These are phyloP conservation scores for Xylaria sp. DNA, from an alignment of 2,329 filamentous ascomycete species.

Conservation along the genomic window DNA sequence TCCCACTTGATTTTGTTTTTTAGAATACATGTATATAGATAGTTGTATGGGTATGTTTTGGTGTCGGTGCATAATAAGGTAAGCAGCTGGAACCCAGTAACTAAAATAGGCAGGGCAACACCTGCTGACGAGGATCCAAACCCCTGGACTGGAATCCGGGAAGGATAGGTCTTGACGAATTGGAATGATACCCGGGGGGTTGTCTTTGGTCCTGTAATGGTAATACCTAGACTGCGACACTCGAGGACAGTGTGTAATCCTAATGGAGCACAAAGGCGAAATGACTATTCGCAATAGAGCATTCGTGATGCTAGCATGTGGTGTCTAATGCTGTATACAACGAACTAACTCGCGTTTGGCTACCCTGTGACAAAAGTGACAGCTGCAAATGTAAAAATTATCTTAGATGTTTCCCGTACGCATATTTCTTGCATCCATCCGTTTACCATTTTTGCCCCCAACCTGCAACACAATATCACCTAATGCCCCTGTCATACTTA, in stretches of 20 bases:
- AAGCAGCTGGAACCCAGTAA: slow-evolving; percentile 25
- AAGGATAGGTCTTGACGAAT: slow-evolving; percentile 37
- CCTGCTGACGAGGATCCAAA: slow-evolving; percentile 24
- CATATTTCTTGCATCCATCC: no score
- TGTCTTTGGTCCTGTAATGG: slow-evolving; percentile 43
- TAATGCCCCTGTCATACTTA: slow-evolving; percentile 1
- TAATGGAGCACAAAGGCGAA: slow-evolving; percentile 22
- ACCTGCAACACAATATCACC: background rate
- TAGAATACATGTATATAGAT: slow-evolving; percentile 31
- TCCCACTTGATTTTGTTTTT: slow-evolving; percentile 23
- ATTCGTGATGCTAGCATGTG: slow-evolving; percentile 6
- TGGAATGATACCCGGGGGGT: slow-evolving; percentile 47
- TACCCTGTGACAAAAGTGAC: background rate
- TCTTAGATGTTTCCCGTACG: background rate
- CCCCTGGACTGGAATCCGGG: slow-evolving; percentile 36
- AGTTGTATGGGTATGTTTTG: slow-evolving; percentile 28
- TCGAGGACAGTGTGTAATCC: slow-evolving; percentile 34
- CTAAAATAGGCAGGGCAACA: slow-evolving; percentile 10
- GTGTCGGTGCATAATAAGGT: slow-evolving; percentile 36
- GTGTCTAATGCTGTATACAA: background rate
- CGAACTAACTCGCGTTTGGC: background rate
- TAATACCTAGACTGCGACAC: slow-evolving; percentile 31
- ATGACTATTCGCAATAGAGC: background rate
- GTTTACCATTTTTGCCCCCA: background rate
- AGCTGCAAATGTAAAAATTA: background rate